These are phyloP conservation scores for Pisolithus thermaeus DNA, from an alignment of 1,284 basidiomycete genomes.

Conservation along the genomic window DNA sequence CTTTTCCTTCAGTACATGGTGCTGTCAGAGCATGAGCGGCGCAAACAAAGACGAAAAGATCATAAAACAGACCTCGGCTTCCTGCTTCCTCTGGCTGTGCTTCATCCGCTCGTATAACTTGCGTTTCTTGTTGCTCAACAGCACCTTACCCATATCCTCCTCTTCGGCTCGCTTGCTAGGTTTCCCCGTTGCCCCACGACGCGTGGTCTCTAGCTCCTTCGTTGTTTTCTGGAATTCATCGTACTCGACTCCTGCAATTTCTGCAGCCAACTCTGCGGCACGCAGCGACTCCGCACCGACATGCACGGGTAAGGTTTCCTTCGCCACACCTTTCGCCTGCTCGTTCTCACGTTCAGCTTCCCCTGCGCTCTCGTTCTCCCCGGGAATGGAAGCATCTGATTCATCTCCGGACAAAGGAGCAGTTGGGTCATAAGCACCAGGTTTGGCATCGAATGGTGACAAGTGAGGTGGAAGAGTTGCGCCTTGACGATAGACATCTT, in stretches of 20 bases:
- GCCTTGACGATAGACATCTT: slow-evolving; percentile 86
- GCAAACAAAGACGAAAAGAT: neutral
- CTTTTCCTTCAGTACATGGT: slow-evolving; percentile 57
- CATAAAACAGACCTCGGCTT: slow-evolving; percentile 64
- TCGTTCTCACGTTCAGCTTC: slow-evolving; percentile 39
- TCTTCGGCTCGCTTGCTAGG: slow-evolving; percentile 44
- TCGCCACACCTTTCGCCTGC: slow-evolving; percentile 30
- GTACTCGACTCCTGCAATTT: slow-evolving; percentile 83
- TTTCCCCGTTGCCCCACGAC: slow-evolving; percentile 30
- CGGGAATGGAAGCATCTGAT: slow-evolving; percentile 23
- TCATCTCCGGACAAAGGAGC: slow-evolving; percentile 37
- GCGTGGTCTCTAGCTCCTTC: slow-evolving; percentile 58
- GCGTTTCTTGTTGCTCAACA: slow-evolving; percentile 96
- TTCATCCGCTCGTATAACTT: slow-evolving; percentile 97
- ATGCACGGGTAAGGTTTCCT: slow-evolving; percentile 43
- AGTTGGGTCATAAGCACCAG: slow-evolving; percentile 74
- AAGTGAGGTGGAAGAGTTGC: slow-evolving; percentile 89
- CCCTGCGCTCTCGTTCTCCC: slow-evolving; percentile 11
- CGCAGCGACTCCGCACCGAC: slow-evolving; percentile 72
- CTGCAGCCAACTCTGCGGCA: slow-evolving; percentile 90
- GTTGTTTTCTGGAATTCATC: slow-evolving; percentile 80
- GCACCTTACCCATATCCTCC: slow-evolving; percentile 94
- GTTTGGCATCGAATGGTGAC: slow-evolving; percentile 88
- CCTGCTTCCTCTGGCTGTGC: slow-evolving; percentile 77
- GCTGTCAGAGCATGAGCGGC: slow-evolving; percentile 32